Evolutionary conservation across 805 yeast genomes (phyloP), one percentile per base, ranked within the genome.

Genomic region (Yarrowia keelungensis): DNA sequence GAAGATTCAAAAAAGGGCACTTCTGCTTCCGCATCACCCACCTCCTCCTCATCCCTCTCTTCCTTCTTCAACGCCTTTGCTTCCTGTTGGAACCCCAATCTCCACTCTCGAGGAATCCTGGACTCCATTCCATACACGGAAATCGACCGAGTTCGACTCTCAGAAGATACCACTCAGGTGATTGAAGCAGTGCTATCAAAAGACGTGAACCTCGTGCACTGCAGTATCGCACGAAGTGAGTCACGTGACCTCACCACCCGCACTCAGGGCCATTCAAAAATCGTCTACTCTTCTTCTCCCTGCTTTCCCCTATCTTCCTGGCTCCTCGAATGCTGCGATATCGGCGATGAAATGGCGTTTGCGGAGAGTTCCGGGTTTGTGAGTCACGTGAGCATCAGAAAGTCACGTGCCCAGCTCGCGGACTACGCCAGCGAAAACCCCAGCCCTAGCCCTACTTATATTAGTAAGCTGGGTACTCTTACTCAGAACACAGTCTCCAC

Each of bases 11-110:
- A 19, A 19, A 19, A 19, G 19, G 19, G 19, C 19, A 19, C 19
- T 19, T 19, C 19, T 19, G 19, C 19, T 19, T 19, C 19, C 19
- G 19, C 19, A 19, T 19, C 19, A 19, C 19, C 19, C 19, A 19
- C 19, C 39, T 8, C 12, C 39, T 5, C 39, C 39, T 38, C 39
- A 2, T 22, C 22, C 8, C 42, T 36, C 9, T 11, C 15, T 4
- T 36, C 58, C 42, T 74, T 75, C 73, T 74, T 74, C 74, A 67
- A 38, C 38, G 72, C 71, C 10, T 71, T 73, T 62, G 67, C 66
- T n/a, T 46, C 62, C 12, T 68, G 58, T n/a, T 75, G 76, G 76
- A 50, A 64, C 22, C 70, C 71, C 16, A 38, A 45, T 32, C 53
- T 73, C 16, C 59, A 67, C 42, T 70, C 70, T 5, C 51, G 67